Evolutionary conservation across 805 yeast species (phyloP), one percentile per base, ranked within the genome.

Genomic region (Dipodascus albidus): DNA sequence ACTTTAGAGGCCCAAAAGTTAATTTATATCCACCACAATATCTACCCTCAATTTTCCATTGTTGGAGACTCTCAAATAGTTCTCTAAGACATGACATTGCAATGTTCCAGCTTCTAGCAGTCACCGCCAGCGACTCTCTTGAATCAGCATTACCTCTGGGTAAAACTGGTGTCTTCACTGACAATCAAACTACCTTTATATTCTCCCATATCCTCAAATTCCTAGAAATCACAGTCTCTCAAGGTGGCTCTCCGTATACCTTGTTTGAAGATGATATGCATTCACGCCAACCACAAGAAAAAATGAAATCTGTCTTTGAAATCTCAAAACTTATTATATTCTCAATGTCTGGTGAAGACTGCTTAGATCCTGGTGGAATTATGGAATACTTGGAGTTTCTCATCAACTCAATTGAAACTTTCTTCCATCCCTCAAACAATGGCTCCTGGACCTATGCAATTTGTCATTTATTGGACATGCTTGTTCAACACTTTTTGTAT

Each of bases 401-500:
- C 23, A 60, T 85, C n/a, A 80, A 81, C 52, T 80, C 95, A 0
- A 71, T 89, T 3, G 83, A 79, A 57, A 86, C 96, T 19, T 87
- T 83, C 67, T 82, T 82, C 2, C 97, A 93, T 66, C 99, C 99
- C 3, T 89, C 98, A 0, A 90, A 90, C 65, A 67, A 74, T n/a
- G 98, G 96, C 0, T 75, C 76, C n/a, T 90, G 98, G 97, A 78
- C 95, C 0, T 67, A 76, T 23, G 71, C 82, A 2, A 77, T 91
- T 27, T 75, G 95, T 0, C 79, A 79, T 54, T 75, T 86, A 23
- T 70, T 85, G n/a, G 75, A 77, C 56, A 76, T 80, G 48, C 69
- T 87, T 52, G 76, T 82, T 0, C 66, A 61, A 22, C 52, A 59
- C 35, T 67, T 68, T 47, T 52, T 61, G 2, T 49, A 67, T 62